These are phyloP conservation scores for Bruguiera hainesii DNA, from an alignment of 441 rosid genomes.

Conservation along the genomic window DNA sequence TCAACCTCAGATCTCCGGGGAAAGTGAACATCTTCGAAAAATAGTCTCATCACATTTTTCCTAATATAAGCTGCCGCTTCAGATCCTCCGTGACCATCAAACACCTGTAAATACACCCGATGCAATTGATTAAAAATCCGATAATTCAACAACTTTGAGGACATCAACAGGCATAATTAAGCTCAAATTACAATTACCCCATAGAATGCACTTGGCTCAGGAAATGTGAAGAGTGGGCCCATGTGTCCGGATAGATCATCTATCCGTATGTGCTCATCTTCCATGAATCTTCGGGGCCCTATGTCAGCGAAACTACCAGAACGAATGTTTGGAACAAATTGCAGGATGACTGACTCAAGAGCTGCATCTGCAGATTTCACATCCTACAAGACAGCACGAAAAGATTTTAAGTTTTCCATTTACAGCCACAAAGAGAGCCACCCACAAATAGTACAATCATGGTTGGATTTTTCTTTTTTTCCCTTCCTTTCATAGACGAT, in stretches of 20 bases:
- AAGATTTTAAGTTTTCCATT: not conserved
- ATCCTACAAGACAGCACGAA: slow-evolving; percentile 35
- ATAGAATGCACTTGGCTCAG: slow-evolving; percentile 73
- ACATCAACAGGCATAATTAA: not conserved
- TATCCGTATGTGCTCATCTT: slow-evolving; percentile 76
- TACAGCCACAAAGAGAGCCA: too few relatives aligned
- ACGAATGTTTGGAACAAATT: slow-evolving; percentile 62
- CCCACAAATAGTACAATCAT: too few relatives aligned
- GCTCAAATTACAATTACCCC: slow-evolving; percentile 52
- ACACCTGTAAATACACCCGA: slow-evolving; percentile 41
- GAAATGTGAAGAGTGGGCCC: slow-evolving; percentile 34
- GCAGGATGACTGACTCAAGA: slow-evolving; percentile 34
- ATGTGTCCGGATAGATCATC: slow-evolving; percentile 59
- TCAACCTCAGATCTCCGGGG: slow-evolving; percentile 53
- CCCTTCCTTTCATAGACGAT: too few relatives aligned
- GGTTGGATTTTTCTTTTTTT: too few relatives aligned
- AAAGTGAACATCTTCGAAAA: slow-evolving; percentile 69
- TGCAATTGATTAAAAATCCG: slow-evolving; percentile 7
- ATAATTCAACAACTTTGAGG: slow-evolving; percentile 9
- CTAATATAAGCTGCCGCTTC: slow-evolving; percentile 77
- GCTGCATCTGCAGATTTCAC: slow-evolving; percentile 29
- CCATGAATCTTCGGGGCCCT: slow-evolving; percentile 82
- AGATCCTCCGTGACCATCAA: slow-evolving; percentile 86
- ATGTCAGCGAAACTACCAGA: slow-evolving; percentile 88
- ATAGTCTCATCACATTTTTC: slow-evolving; percentile 58